Evolutionary conservation across 177 flowering plant genomes (phyloP), one percentile per base, ranked within the genome.

Genomic region (Telopea speciosissima): DNA sequence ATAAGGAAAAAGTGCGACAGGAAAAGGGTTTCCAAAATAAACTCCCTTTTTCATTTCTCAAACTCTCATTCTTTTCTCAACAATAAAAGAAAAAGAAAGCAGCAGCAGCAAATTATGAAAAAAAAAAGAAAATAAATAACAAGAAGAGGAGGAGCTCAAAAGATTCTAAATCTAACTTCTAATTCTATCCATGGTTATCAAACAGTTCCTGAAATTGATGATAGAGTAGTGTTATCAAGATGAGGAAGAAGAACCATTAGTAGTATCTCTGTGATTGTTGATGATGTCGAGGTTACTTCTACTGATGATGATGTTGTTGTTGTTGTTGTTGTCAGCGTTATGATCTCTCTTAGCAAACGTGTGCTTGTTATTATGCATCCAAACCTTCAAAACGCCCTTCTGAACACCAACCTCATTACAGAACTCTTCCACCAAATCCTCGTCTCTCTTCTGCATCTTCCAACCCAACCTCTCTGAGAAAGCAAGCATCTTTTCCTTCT

Each of bases 291-390:
- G 40, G 58, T 58, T 28, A 66, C 17, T 70, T 17, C 61, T 59
- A 68, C 59, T 36, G 56, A 6, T 28, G 4, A 28, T 28, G 52
- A 25, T 70, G 31, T 36, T 36, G 40, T 36, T 36, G 40, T 36
- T 28, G 52, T 31, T 70, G 31, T 36, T 36, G 40, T 36, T 36
- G 40, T 36, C 9, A 36, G 40, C 40, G 31, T 31, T 68, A 13
- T 19, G 66, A 11, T 80, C 86, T 76, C 75, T 83, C 77, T 84
- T 91, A 5, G 70, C 86, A 16, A 86, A 73, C 24, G 83, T 84
- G 76, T 82, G 71, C 84, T 89, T 92, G 82, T 92, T 86, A 72
- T 92, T 92, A 52, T 90, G 96, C 91, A 92, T 90, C 97, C 97
- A 92, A 13, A 92, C 96, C 73, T 90, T 92, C 66, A 92, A 74